Conservation (phyloP, 176 grass and related monocot genomes). For the Zea mays region Zm-B73-REFERENCE-NAM-5.0 NC_050103.1:160127001-160127500, state of each 20-base stretch:
- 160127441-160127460: not conserved
- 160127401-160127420: not conserved
- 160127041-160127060: not conserved
- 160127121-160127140: slow-evolving; percentile 95
- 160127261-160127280: slow-evolving; percentile 41
- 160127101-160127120: slow-evolving; percentile 87
- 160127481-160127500: not conserved
- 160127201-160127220: slow-evolving; percentile 90
- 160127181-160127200: slow-evolving; percentile 79
- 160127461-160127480: not conserved
- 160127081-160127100: not conserved
- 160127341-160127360: not conserved
- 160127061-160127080: not conserved
- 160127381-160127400: not conserved
- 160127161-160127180: slow-evolving; percentile 82
- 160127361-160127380: not conserved
- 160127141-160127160: slow-evolving; percentile 84
- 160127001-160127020: slow-evolving; percentile 12
- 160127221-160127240: slow-evolving; percentile 87
- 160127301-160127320: not conserved
- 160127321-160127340: not conserved
- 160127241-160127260: slow-evolving; percentile 87
- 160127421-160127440: not conserved
- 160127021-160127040: not conserved
- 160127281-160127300: not conserved